Evolutionary conservation across 768 basidiomycete genomes (phyloP), one percentile per base, ranked within the genome.

Genomic region (Leccinum variicolor): DNA sequence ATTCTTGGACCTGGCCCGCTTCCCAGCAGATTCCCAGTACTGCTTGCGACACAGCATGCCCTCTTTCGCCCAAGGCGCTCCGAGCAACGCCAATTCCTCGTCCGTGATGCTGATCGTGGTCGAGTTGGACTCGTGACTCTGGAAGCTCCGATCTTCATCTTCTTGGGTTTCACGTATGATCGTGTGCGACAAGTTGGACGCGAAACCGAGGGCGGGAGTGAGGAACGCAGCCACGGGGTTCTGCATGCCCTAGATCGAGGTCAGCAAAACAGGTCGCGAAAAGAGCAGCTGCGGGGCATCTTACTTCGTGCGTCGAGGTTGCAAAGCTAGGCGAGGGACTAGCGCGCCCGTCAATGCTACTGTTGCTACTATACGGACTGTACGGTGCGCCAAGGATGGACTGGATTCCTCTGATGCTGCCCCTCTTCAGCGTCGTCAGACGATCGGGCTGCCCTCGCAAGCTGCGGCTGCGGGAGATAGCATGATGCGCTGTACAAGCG

Each of bases 21-120:
- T 94, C 14, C 89, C 87, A 1, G 82, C 77, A 3, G 83, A 81
- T 65, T 98, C 96, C 87, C 91, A 94, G 70, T 95, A 98, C 60
- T 94, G 91, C 70, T 98, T 98, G 23, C 95, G 87, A 63, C 88
- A 89, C 9, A 99, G 83, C 79, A 96, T 90, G 13, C 97, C 97
- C 73, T 99, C 97, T 73, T 99, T 99, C 0, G 97, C 97, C 96
- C 96, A 99, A 0, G 97, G 97, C 6, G 97, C 87, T 15, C 97
- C 97, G 15, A 97, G 84, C 36, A 98, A 77, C 2, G 96, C 96
- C 13, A 99, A 80, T 74, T 97, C 94, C 72, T 98, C 97, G 65
- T 98, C 96, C 7, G 90, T 86, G 58, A 98, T 92, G 52, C 92
- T 93, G 64, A 91, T 87, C 33, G 81, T 84, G 1, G 88, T 90